Evolutionary conservation across 768 basidiomycete genomes (phyloP), one percentile per base, ranked within the genome.

Genomic region (Pholiota conissans): DNA sequence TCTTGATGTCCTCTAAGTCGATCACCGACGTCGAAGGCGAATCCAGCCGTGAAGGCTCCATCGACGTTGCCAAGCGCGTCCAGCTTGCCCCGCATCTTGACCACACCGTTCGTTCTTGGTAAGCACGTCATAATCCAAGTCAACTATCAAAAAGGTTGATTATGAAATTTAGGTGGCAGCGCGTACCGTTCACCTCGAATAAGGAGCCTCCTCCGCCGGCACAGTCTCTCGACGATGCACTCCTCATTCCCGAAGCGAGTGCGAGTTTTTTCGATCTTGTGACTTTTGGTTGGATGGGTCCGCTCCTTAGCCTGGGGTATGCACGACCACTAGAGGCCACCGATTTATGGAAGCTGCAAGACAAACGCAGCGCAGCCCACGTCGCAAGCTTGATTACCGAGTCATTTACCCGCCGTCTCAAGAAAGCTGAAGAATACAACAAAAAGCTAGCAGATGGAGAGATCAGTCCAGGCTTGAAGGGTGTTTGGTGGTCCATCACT

Each of bases 271-370:
- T 84, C 60, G 80, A 76, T 61, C 68, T 81, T 9, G 61, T 92
- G 2, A 87, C 84, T 27, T 95, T 93, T 62, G 72, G 72, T 40
- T 95, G 93, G 93, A 79, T 95, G 20, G 85, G 85, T 1, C 81
- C 84, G 2, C 71, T 95, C 18, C 78, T 95, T 61, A 70, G 76
- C 9, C 75, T 93, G 8, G 93, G 94, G 3, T 93, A 93, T 66
- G 80, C 84, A 10, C 82, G 93, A 10, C 90, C 93, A 0, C 79
- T 96, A 1, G 87, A 93, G 65, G 86, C 86, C 0, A 71, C 87
- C 0, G 93, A 96, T 71, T 76, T 96, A 5, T 95, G 87, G 78
- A 89, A 85, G 70, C 82, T 95, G 26, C 85, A 85, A 56, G 81
- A 86, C 34, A 69, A 81, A n/a, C 82, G 86, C 20, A 77, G 83